A percentile compares a stretch with the other conserved stretches of the same genome.
phyloP scores from a whole-genome alignment of 768 basidiomycete species.

The Cyclocybe aegerita region DNA sequence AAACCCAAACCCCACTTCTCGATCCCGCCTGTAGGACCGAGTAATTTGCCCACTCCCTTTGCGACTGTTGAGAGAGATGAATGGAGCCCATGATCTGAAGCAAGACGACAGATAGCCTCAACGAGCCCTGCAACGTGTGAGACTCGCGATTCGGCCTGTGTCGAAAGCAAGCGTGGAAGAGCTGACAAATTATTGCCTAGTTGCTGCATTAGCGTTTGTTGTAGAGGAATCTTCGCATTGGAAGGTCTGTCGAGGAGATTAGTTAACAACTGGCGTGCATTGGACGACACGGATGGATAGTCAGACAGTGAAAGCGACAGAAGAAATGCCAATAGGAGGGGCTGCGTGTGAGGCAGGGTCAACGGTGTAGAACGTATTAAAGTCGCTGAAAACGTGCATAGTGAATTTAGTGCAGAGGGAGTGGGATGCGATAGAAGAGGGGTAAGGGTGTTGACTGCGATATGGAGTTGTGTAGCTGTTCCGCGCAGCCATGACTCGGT shows the following conservation, averaged over 20 bases:
- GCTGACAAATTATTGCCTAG: conserved; percentile 64
- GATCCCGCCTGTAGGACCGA: conserved; percentile 81
- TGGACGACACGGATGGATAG: conserved; percentile 49
- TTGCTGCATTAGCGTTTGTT: conserved; percentile 60
- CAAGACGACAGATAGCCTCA: conserved; percentile 65
- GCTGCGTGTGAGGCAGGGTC: conserved; percentile 67
- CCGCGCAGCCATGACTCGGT: conserved; percentile 79
- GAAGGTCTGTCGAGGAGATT: conserved; percentile 44
- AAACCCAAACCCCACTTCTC: conserved; percentile 93
- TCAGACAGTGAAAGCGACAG: conserved; percentile 68
- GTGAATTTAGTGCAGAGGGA: conserved; percentile 56
- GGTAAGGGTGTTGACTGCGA: conserved; percentile 76
- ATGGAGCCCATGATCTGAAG: conserved; percentile 17
- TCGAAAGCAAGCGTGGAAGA: conserved; percentile 70
- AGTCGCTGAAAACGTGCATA: conserved; percentile 53
- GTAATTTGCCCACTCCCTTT: conserved; percentile 54
- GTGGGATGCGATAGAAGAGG: conserved; percentile 73
- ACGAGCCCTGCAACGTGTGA: conserved; percentile 68
- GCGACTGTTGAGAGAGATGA: conserved; percentile 40
- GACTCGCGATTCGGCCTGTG: conserved; percentile 73
- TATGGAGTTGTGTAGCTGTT: conserved; percentile 79
- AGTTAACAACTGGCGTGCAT: conserved; percentile 47
- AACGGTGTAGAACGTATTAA: conserved; percentile 56
- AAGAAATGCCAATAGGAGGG: conserved; percentile 69
- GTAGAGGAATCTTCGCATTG: conserved; percentile 40